A percentile compares a stretch with the other conserved stretches of the same genome.
These are phyloP conservation scores for Detonula confervacea DNA, from an alignment of 352 stramenopile species.

Conservation along the genomic window DNA sequence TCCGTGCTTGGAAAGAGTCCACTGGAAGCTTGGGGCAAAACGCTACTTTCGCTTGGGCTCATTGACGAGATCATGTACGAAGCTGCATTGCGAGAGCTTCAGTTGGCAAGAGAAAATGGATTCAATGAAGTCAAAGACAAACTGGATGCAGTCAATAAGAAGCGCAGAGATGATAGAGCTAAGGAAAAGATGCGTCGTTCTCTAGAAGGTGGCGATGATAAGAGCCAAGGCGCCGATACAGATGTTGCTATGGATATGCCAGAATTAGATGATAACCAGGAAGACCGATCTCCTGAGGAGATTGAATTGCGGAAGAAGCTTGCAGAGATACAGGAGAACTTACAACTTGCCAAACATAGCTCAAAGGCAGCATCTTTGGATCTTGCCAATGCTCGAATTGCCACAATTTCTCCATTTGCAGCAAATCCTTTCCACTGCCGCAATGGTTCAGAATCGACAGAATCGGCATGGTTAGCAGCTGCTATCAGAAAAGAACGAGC, in stretches of 20 bases:
- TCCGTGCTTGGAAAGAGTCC: slow-evolving; percentile 68
- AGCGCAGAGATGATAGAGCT: slow-evolving; percentile 51
- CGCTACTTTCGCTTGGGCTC: slow-evolving; percentile 75
- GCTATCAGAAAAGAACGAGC: slow-evolving; percentile 78
- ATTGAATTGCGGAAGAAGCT: slow-evolving; percentile 61
- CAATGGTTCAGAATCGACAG: slow-evolving; percentile 44
- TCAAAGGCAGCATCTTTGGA: slow-evolving; percentile 55
- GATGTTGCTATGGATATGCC: slow-evolving; percentile 17
- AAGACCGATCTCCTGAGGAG: slow-evolving; percentile 55
- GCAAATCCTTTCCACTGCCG: slow-evolving; percentile 75
- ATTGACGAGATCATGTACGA: slow-evolving; percentile 84
- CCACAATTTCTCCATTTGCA: slow-evolving; percentile 68
- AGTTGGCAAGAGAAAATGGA: slow-evolving; percentile 40
- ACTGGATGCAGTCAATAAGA: slow-evolving; percentile 56
- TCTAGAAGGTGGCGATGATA: slow-evolving; percentile 28
- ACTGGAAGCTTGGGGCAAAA: slow-evolving; percentile 82
- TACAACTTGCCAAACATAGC: slow-evolving; percentile 52
- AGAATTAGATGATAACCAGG: slow-evolving; percentile 19
- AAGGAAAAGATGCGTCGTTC: slow-evolving; percentile 35
- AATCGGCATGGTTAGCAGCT: slow-evolving; percentile 70
- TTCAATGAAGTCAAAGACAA: slow-evolving; percentile 62
- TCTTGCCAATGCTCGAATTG: slow-evolving; percentile 73
- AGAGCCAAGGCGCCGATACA: slow-evolving; percentile 26
- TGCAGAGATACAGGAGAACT: slow-evolving; percentile 50
- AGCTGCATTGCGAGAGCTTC: slow-evolving; percentile 54